Evolutionary conservation across 176 grass and related monocot genomes (phyloP), one percentile per base, ranked within the genome.

Genomic region (Pontederia crassipes): DNA sequence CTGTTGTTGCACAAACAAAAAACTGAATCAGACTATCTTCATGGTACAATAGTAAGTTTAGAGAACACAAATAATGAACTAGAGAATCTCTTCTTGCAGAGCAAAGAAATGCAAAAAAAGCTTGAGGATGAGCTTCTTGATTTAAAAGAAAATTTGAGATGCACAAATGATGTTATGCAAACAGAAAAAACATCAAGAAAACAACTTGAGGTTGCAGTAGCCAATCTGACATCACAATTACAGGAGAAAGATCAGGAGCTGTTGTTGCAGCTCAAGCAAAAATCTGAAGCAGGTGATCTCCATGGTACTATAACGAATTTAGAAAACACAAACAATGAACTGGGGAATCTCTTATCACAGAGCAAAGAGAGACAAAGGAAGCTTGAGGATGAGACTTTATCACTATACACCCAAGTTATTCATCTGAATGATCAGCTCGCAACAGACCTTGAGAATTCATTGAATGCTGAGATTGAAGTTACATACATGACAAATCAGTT

Each of bases 1-100:
- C 69, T 79, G 74, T 83, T 82, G 81, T 98, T 88, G 26, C 52
- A 80, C 64, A 81, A 88, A 46, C 69, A 85, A 57, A 92, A 83
- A 85, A 73, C 71, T 73, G 80, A 86, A 75, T 46, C 74, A 52
- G 35, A 40, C 32, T 7, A 40, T 40, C 32, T 40, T 40, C 32
- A 40, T 40, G 32, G 32, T 1, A 40, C 32, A 40, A 40, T 40
- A 40, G 6, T 40, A 7, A 40, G 76, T 64, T 71, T 81, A 76
- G 85, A 81, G 73, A 81, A 83, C 49, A 60, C 68, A 71, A 79
- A 89, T 53, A 88, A 72, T 83, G 72, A 61, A 72, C 76, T 88
- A 79, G 84, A 92, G 66, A 56, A 92, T 79, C 48, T 79, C 7
- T 79, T 92, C 15, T 66, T 74, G 11, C 60, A 72, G 58, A 81